phyloP scores from a whole-genome alignment of 108 stramenopile species.

The Seminavis robusta region DNA sequence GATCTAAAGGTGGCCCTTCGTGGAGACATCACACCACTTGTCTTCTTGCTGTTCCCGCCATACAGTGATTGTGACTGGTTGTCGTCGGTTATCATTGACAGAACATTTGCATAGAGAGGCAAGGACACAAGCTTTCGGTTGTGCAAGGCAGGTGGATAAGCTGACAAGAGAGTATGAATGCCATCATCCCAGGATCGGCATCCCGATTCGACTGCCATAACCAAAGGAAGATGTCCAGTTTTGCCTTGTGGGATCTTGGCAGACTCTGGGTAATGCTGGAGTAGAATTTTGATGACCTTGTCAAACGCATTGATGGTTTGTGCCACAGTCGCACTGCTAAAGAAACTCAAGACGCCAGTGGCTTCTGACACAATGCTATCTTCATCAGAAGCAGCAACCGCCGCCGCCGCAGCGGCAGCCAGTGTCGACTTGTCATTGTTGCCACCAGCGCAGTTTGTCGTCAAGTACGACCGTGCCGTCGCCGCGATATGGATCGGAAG shows the following conservation, averaged over 20 bases:
- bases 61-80: conserved; percentile 3
- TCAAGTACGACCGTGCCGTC: conserved; percentile 20
- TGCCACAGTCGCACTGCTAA: conserved; percentile 3
- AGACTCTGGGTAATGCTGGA: conserved; percentile 38
- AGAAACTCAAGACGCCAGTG: conserved; percentile 12
- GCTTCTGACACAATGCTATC: conserved; percentile 6
- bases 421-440: conserved; percentile 13
- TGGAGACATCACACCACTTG: neutral
- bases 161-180: conserved; percentile 28
- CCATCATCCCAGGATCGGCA: conserved; percentile 41
- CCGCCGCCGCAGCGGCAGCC: conserved; percentile 2
- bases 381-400: conserved; percentile 6
- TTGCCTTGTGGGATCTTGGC: conserved; percentile 34
- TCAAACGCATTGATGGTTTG: conserved; percentile 23
- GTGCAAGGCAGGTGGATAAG: conserved; percentile 38
- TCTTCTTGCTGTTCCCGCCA: neutral
- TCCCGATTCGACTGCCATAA: conserved; percentile 29
- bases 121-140: conserved; percentile 5
- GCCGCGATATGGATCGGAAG: conserved; percentile 53
- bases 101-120: conserved; percentile 31
- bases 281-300: conserved; percentile 35
- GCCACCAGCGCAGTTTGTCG: neutral
- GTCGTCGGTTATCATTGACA: conserved; percentile 18
- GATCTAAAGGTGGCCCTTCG: neutral
- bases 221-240: conserved; percentile 33